A percentile compares a stretch with the other conserved stretches of the same genome.
These are phyloP conservation scores for Cercospora nicotianae DNA, from an alignment of 2,329 filamentous ascomycete species.

Conservation along the genomic window DNA sequence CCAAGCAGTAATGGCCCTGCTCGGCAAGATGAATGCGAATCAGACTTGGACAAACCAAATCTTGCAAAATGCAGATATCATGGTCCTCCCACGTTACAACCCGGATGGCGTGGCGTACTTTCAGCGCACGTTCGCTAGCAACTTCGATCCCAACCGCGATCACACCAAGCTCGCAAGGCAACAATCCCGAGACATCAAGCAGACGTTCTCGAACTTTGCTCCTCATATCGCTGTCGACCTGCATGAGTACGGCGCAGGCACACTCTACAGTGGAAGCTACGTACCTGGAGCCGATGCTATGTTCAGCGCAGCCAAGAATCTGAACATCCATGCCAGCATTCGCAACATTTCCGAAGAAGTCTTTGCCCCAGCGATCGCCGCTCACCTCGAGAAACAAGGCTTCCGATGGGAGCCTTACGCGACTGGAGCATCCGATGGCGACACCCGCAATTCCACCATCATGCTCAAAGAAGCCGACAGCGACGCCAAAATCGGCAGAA, in stretches of 20 bases:
- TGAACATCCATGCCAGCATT: conserved; percentile 40
- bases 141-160: conserved; percentile 43
- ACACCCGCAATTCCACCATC: conserved; percentile 30
- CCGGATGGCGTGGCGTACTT: conserved; percentile 42
- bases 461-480: conserved; percentile 39
- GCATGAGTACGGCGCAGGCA: conserved; percentile 40
- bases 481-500: conserved; percentile 42
- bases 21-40: conserved; percentile 40
- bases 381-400: conserved; percentile 31
- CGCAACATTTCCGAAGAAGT: conserved; percentile 39
- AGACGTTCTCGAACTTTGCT: conserved; percentile 35
- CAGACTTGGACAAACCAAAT: conserved; percentile 37
- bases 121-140: conserved; percentile 40
- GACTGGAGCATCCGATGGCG: conserved; percentile 29
- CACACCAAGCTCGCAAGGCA: conserved; percentile 40
- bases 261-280: conserved; percentile 35
- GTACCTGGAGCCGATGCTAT: conserved; percentile 40
- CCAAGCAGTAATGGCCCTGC: conserved; percentile 39
- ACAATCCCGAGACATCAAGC: conserved; percentile 41
- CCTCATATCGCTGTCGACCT: conserved; percentile 42
- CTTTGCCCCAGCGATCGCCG: conserved; percentile 39
- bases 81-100: conserved; percentile 41
- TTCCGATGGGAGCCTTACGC: conserved; percentile 41
- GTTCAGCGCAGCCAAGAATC: conserved; percentile 41
- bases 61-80: conserved; percentile 39